Percentiles rank a stretch among this genome's conserved stretches.
Conservation (phyloP, 108 stramenopile species). For the Chaetoceros tenuissimus region DNA sequence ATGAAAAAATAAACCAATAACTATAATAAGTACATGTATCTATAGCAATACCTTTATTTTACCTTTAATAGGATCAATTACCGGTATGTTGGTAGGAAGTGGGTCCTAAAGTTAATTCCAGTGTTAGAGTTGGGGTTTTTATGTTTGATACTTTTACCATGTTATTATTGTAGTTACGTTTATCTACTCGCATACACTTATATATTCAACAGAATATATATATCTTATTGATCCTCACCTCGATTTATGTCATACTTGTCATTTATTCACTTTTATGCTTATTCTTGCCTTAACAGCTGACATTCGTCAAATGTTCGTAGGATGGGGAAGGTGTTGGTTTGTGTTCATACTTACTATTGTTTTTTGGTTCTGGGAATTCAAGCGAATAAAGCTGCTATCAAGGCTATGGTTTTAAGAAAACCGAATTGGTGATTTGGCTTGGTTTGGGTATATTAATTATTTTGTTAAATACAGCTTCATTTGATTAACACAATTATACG, state of each 20-base stretch:
- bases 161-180: conserved; percentile 18
- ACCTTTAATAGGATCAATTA: not conserved
- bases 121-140: conserved; percentile 16
- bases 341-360: not conserved
- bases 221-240: conserved; percentile 20
- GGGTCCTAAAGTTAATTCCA: not conserved
- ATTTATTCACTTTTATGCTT: not conserved
- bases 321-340: not conserved
- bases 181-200: conserved; percentile 19
- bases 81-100: not conserved
- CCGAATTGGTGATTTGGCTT: too few species aligned
- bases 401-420: too few species aligned
- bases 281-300: not conserved
- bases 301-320: not conserved
- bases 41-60: too few species aligned
- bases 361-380: too few species aligned
- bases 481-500: too few species aligned
- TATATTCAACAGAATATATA: conserved; percentile 32
- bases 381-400: too few species aligned
- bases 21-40: too few species aligned
- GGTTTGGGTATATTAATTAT: too few species aligned
- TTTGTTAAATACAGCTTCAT: too few species aligned
- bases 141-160: conserved; percentile 32
- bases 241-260: conserved; percentile 18
- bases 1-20: too few species aligned